Conservation (phyloP, 2,329 filamentous ascomycete species). For the Aspergillus pseudoglaucus region DNA sequence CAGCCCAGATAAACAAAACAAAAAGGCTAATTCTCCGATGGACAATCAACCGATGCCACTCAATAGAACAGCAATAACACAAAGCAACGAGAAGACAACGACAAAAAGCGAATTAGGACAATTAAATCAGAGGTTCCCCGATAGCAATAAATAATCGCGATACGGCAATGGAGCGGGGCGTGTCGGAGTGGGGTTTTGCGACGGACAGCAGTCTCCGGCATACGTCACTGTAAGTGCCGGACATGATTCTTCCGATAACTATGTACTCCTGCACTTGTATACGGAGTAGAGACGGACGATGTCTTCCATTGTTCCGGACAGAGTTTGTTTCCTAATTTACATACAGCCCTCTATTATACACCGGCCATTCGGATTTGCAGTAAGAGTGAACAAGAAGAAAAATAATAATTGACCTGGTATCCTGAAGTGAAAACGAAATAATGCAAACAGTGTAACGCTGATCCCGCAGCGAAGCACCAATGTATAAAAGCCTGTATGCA, state of each 20-base stretch:
- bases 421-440: not conserved
- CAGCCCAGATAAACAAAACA: not conserved
- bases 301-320: not conserved
- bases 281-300: not conserved
- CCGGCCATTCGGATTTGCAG: no score
- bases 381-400: not conserved
- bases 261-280: not conserved
- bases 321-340: not conserved
- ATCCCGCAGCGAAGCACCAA: not conserved
- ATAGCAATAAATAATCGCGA: slow-evolving; percentile 13
- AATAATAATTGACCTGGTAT: not conserved
- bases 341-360: not conserved
- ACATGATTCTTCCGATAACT: not conserved
- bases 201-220: slow-evolving; percentile 1
- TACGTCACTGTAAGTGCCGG: not conserved
- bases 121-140: slow-evolving; percentile 1
- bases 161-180: slow-evolving; percentile 10
- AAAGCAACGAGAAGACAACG: not conserved
- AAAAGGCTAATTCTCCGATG: not conserved
- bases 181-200: slow-evolving; percentile 18
- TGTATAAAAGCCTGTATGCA: not conserved
- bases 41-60: no score
- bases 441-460: not conserved
- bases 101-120: not conserved
- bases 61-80: no score